A percentile compares a stretch with the other conserved stretches of the same genome.
Evolutionary conservation across 352 stramenopile species (phyloP).

Genomic region (Globisporangium polare): DNA sequence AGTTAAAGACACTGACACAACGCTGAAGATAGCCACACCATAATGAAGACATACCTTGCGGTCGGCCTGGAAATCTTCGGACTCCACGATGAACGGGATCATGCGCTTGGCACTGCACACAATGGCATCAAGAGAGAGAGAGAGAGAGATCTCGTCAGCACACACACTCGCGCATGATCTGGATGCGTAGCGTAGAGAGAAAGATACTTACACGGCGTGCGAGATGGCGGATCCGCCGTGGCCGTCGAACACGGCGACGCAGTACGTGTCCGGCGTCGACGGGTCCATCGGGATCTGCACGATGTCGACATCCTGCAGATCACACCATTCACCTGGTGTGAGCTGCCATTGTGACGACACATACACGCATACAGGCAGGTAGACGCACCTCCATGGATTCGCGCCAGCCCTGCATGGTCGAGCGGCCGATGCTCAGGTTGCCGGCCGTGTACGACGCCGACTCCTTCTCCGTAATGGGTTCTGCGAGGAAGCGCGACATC

Average conservation of each 20-base stretch:
- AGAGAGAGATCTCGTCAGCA: background rate
- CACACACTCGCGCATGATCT: background rate
- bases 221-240: conserved; percentile 73
- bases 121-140: background rate
- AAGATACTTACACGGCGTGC: conserved; percentile 56
- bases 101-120: conserved; percentile 63
- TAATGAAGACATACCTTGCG: no score
- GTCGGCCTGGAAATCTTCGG: conserved; percentile 74
- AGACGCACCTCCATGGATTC: conserved; percentile 75
- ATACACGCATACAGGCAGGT: background rate
- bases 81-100: conserved; percentile 51
- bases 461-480: conserved; percentile 75
- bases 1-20: background rate
- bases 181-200: background rate
- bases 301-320: conserved; percentile 63
- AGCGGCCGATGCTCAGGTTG: conserved; percentile 59
- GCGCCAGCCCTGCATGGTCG: conserved; percentile 83
- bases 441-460: conserved; percentile 37
- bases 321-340: background rate
- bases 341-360: background rate
- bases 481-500: conserved; percentile 84
- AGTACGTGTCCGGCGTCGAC: conserved; percentile 47
- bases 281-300: conserved; percentile 62
- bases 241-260: conserved; percentile 82
- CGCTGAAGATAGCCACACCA: no score